These are phyloP conservation scores for Arthroderma sp. DNA, from an alignment of 2,329 filamentous ascomycete species.

Conservation along the genomic window DNA sequence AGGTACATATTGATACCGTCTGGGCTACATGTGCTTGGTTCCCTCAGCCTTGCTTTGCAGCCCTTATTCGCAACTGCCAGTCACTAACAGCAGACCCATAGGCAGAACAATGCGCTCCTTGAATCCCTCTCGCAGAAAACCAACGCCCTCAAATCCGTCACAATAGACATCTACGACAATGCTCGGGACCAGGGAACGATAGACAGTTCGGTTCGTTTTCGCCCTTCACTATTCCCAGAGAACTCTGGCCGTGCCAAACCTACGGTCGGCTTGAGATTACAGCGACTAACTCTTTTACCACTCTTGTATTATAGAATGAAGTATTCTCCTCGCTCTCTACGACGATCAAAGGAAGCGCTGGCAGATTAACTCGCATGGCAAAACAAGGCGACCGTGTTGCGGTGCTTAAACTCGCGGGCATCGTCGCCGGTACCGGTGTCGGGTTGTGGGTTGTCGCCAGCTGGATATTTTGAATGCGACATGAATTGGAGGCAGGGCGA, in stretches of 20 bases:
- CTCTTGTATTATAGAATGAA: constrained; percentile 47
- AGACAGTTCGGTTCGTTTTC: constrained; percentile 59
- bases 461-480: constrained; percentile 40
- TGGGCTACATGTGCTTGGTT: not conserved
- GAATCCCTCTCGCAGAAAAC: constrained; percentile 86
- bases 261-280: not conserved
- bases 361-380: constrained; percentile 77
- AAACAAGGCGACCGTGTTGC: constrained; percentile 81
- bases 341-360: constrained; percentile 70
- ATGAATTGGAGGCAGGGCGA: no score
- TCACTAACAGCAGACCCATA: constrained; percentile 16
- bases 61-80: not conserved
- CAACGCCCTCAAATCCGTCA: constrained; percentile 80
- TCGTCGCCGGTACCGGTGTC: constrained; percentile 60
- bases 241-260: not conserved
- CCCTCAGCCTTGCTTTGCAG: not conserved
- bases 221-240: not conserved
- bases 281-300: not conserved
- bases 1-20: constrained; percentile 28
- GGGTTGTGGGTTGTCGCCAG: constrained; percentile 61
- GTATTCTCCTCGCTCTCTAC: constrained; percentile 81
- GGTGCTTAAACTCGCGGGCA: constrained; percentile 75
- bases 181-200: constrained; percentile 78
- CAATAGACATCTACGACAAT: constrained; percentile 95
- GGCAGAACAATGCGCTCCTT: constrained; percentile 89